Percentiles rank a stretch among this genome's conserved stretches.
Conservation (phyloP, 2,329 filamentous ascomycete genomes). For the Fusarium metavorans region DNA sequence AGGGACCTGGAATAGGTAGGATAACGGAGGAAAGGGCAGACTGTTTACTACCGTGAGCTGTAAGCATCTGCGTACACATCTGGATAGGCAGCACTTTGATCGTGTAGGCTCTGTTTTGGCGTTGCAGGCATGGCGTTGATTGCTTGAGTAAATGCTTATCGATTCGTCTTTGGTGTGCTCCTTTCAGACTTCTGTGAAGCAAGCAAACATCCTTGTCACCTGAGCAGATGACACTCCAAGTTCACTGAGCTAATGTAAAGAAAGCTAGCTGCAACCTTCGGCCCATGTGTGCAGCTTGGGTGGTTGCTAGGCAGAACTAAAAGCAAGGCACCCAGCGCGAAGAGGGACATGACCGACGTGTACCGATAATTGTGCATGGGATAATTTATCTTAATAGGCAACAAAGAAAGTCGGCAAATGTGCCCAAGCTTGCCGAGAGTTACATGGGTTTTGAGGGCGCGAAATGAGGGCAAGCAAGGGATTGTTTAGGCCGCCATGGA, state of each 20-base stretch:
- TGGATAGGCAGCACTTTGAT: background rate
- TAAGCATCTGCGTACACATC: background rate
- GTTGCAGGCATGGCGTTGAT: background rate
- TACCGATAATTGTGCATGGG: background rate
- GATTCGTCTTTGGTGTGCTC: background rate
- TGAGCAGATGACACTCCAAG: background rate
- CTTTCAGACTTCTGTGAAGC: background rate
- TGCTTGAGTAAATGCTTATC: slow-evolving; percentile 1
- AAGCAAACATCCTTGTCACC: background rate
- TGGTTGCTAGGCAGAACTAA: background rate
- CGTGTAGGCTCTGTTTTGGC: background rate
- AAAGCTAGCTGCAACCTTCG: background rate
- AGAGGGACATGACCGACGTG: background rate
- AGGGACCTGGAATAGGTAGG: background rate
- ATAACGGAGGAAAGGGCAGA: background rate
- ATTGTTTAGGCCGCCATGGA: background rate
- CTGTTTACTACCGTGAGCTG: background rate
- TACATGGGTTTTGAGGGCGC: background rate
- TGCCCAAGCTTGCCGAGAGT: background rate
- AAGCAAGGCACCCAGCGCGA: background rate
- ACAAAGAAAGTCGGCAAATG: background rate
- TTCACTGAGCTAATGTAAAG: background rate
- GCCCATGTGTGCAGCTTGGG: background rate
- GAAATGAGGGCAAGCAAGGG: background rate
- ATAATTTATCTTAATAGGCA: background rate